Evolutionary conservation across 768 basidiomycete genomes (phyloP).

Genomic region (Russula sp.): DNA sequence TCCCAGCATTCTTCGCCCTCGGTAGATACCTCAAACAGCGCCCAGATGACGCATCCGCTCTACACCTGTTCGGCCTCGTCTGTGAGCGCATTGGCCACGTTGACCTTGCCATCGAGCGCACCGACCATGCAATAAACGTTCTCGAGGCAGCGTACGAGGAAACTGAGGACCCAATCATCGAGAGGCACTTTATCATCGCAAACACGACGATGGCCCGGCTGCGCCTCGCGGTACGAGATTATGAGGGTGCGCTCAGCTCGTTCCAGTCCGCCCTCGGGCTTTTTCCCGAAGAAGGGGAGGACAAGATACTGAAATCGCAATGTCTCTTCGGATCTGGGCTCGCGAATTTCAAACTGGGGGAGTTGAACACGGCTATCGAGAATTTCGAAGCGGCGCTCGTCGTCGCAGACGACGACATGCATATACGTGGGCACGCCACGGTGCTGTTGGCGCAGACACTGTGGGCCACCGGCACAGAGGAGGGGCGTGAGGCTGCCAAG

Average conservation of each 20-base stretch:
- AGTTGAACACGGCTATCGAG: conserved; percentile 54
- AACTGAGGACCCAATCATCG: conserved; percentile 70
- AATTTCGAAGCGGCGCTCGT: conserved; percentile 62
- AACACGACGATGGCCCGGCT: conserved; percentile 78
- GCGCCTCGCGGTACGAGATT: conserved; percentile 51
- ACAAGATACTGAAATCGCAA: conserved; percentile 46
- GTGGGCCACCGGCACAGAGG: conserved; percentile 75
- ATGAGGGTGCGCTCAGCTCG: conserved; percentile 53
- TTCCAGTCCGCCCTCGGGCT: conserved; percentile 71
- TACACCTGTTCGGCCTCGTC: conserved; percentile 79
- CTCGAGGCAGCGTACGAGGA: conserved; percentile 89
- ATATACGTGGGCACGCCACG: conserved; percentile 57
- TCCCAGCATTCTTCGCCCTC: conserved; percentile 76
- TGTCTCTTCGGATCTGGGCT: conserved; percentile 66
- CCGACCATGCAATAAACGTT: conserved; percentile 56
- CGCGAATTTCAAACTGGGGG: conserved; percentile 56
- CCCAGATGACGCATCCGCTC: conserved; percentile 62
- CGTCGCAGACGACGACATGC: conserved; percentile 40
- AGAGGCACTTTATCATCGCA: conserved; percentile 72
- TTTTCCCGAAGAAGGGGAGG: conserved; percentile 40
- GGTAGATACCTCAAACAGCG: conserved; percentile 63
- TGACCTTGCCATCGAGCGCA: conserved; percentile 48
- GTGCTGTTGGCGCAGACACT: conserved; percentile 80
- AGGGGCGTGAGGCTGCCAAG: conserved; percentile 72
- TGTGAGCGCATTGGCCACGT: conserved; percentile 77